phyloP scores from a whole-genome alignment of 805 yeast species.

The Cyberlindnera galapagoensis region DNA sequence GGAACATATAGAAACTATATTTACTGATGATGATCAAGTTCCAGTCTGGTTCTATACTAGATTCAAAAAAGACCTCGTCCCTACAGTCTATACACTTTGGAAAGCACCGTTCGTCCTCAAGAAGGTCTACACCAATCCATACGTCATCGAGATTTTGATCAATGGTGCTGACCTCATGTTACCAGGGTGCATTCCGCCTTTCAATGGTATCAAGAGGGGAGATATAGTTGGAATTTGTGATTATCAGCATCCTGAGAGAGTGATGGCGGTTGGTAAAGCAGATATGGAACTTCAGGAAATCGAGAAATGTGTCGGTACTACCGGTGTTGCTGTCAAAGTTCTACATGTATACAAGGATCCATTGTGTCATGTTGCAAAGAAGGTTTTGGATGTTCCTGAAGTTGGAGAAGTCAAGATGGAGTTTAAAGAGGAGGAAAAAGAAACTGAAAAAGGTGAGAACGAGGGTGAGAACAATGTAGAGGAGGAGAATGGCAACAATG shows the following conservation, averaged over 20 bases:
- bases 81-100: slow-evolving; percentile 75
- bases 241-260: slow-evolving; percentile 50
- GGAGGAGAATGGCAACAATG: slow-evolving; percentile 5
- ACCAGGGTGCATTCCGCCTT: slow-evolving; percentile 59
- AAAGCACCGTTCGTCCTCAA: slow-evolving; percentile 61
- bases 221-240: slow-evolving; percentile 67
- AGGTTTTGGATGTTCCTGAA: slow-evolving; percentile 37
- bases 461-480: slow-evolving; percentile 4
- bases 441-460: slow-evolving; percentile 5
- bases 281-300: slow-evolving; percentile 38
- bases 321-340: slow-evolving; percentile 75
- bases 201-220: slow-evolving; percentile 41
- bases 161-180: slow-evolving; percentile 81
- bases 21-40: slow-evolving; percentile 51
- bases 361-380: slow-evolving; percentile 44
- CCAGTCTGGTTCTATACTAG: slow-evolving; percentile 71
- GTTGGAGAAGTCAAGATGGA: slow-evolving; percentile 24
- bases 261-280: slow-evolving; percentile 68
- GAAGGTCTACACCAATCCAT: slow-evolving; percentile 59
- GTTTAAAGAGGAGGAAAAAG: slow-evolving; percentile 15
- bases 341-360: slow-evolving; percentile 66
- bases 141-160: slow-evolving; percentile 61
- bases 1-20: slow-evolving; percentile 54
- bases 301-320: slow-evolving; percentile 47
- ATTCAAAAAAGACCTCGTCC: slow-evolving; percentile 50